These are phyloP conservation scores for Colletotrichum graminicola DNA, from an alignment of 2,329 filamentous ascomycete species.

Conservation along the genomic window DNA sequence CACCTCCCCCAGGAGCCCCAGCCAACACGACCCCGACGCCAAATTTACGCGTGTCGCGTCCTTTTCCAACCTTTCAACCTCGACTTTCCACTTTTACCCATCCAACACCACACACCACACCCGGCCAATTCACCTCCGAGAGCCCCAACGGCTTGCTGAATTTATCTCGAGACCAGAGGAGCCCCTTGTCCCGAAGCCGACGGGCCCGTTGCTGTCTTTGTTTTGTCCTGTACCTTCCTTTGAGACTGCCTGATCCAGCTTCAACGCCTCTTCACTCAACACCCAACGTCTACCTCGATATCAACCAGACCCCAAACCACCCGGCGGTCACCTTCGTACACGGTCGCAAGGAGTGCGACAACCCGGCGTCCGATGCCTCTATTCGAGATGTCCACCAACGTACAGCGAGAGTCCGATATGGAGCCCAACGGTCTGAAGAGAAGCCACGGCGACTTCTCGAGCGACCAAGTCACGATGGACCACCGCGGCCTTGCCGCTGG, in stretches of 20 bases:
- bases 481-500: slow-evolving; percentile 30
- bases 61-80: slow-evolving; percentile 25
- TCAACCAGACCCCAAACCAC: neutral
- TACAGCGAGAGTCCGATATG: slow-evolving; percentile 53
- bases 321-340: neutral
- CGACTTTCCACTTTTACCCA: slow-evolving; percentile 24
- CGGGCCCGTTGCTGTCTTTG: neutral
- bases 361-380: slow-evolving; percentile 58
- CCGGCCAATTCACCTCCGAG: slow-evolving; percentile 3
- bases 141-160: slow-evolving; percentile 12
- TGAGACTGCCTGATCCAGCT: neutral
- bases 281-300: neutral
- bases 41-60: slow-evolving; percentile 52
- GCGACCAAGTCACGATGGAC: slow-evolving; percentile 47
- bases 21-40: slow-evolving; percentile 45
- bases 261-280: neutral
- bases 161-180: neutral
- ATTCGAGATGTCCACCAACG: slow-evolving; percentile 60
- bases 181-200: slow-evolving; percentile 5
- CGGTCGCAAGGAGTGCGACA: slow-evolving; percentile 30
- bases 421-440: slow-evolving; percentile 59
- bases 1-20: neutral
- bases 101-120: neutral
- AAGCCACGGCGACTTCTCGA: slow-evolving; percentile 60
- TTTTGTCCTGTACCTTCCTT: neutral